These are phyloP conservation scores for Phytophthora multivora DNA, from an alignment of 352 stramenopile genomes.

Conservation along the genomic window DNA sequence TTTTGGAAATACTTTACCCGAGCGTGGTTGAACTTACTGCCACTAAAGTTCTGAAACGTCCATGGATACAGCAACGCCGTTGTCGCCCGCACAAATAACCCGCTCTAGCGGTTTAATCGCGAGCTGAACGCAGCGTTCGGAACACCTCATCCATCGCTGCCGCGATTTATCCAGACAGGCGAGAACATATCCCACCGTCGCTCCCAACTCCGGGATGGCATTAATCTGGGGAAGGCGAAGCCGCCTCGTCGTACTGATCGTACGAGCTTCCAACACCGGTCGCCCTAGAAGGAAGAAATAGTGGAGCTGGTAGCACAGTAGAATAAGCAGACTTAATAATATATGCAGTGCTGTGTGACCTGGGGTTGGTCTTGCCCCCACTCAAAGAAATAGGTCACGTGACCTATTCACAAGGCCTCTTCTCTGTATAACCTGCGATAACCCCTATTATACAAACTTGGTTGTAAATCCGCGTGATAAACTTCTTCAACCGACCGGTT, in stretches of 20 bases:
- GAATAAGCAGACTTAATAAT: no score
- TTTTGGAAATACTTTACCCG: slow-evolving; percentile 11
- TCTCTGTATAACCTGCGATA: no score
- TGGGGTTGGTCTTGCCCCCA: no score
- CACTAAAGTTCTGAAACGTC: slow-evolving; percentile 6
- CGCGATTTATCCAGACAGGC: slow-evolving; percentile 16
- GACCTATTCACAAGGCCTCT: no score
- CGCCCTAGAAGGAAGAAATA: no score
- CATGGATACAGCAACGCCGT: background rate
- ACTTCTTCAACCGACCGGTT: no score
- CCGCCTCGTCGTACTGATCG: slow-evolving; percentile 3
- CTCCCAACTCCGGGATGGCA: slow-evolving; percentile 8
- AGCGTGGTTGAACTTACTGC: slow-evolving; percentile 5
- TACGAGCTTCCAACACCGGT: no score
- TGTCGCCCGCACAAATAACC: slow-evolving; percentile 8
- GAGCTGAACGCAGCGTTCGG: slow-evolving; percentile 8
- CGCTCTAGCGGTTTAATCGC: slow-evolving; percentile 9
- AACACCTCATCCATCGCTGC: slow-evolving; percentile 7
- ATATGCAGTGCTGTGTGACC: no score
- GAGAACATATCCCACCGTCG: slow-evolving; percentile 7
- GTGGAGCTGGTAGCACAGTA: no score
- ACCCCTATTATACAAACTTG: no score
- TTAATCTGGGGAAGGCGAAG: slow-evolving; percentile 1
- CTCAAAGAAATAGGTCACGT: no score
- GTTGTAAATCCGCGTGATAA: no score